Base-by-base conservation (phyloP, 768 basidiomycete genomes). In the Hygrophoropsis aurantiaca region DNA sequence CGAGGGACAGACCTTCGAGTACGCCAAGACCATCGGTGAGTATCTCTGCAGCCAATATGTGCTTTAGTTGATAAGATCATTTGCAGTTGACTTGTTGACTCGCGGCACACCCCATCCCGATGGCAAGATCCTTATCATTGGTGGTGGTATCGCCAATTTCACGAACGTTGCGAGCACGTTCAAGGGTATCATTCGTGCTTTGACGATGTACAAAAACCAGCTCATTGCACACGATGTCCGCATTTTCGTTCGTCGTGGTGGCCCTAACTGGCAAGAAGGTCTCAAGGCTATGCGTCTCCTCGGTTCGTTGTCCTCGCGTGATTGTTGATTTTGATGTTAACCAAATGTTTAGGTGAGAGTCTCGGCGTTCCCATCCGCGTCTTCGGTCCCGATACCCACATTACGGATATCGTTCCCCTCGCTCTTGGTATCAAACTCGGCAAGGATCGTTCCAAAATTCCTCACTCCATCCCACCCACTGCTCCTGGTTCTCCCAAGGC, bases 141-240 rank as follows among this genome's bases (percentile, higher is more conserved):
- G 95, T 70, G 97, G 97, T 72, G 95, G 95, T 74, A 97, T 97
- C 53, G 97, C 97, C 75, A 99, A 99, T 83, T 99, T 99, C 75
- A 97, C 94, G 66, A 97, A 99, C 66, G 94, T 98, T 57, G 97
- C 94, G 26, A 87, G 95, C 9, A 98, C 95, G 50, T 99, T 99
- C 88, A 97, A 98, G 79, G 95, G 95, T 33, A 99, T 98, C 78
- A 99, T 99, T 70, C 89, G 85, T 37, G 94, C 97, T 15, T 79
- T 99, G 56, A 87, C 95, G 76, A 89, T 94, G 70, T 93, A 80
- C 81, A 93, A 93, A 77, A 73, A 78, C 36, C 85, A 83, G 44
- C 81, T 98, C 54, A 87, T 91, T 61, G 73, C 76, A 40, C 64
- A 65, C 44, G 55, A 55, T 4, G 62, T 64, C 71, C 86, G 84